Evolutionary conservation across 2,329 filamentous ascomycete species (phyloP), one percentile per base, ranked within the genome.

Genomic region (Penicillium paneum): DNA sequence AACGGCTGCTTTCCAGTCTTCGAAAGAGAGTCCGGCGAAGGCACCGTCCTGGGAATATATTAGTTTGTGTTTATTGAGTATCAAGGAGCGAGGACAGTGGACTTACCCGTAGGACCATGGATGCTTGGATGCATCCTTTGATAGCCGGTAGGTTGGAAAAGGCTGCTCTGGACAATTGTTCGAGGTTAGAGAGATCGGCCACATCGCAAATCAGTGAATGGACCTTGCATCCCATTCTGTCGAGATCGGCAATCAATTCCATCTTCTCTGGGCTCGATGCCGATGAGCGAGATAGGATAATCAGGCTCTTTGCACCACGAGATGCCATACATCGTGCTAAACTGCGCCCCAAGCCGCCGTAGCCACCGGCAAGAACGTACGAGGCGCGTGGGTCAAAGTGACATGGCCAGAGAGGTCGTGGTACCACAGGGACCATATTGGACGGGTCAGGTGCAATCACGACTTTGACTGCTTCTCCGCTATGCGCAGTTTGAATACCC

Each of bases 1-100:
- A 3, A 74, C 63, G 1, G 71, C 71, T 1, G 58, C 64, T 5
- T 64, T 64, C 65, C 71, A 80, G 40, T 78, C 65, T 2, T 68
- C 61, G 34, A 72, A 72, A 0, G 64, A 66, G 71, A 79, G 76
- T 5, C 50, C 43, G 2, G 53, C 49, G 13, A 64, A 64, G 5
- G 57, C 24, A 2, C 55, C 57, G 39, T 64, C 62, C 62, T 64
- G 15, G 3, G 12, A 8, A 15, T 3, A 31, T 39, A 35, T 59
- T 31, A 59, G 45, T 12, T 32, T 1, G 15, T 31, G 15, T 21
- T 12, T 45, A 15, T 24, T 3, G n/a, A 24, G 19, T n/a, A n/a
- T 5, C 21, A 5, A 24, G 21, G 21, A 45, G 2, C 1, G 15
- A 10, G 13, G 3, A 0, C 5, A 4, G 8, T 7, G 3, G 13